These are phyloP conservation scores for Oligophagozyma castellii DNA, from an alignment of 1,139 yeast species.

Conservation along the genomic window DNA sequence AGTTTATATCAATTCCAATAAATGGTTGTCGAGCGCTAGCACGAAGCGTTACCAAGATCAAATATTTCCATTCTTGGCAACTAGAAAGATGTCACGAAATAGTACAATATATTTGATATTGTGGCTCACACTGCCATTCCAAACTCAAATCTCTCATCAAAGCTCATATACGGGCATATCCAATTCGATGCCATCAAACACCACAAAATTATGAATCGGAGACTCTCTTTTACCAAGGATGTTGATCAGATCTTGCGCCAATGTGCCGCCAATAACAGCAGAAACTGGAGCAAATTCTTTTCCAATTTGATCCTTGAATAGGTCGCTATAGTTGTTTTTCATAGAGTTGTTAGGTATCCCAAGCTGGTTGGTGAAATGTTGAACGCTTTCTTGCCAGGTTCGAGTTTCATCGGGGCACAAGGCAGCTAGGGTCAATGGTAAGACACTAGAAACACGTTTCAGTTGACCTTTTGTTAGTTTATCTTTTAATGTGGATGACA, in stretches of 20 bases:
- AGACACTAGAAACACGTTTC: constrained; percentile 42
- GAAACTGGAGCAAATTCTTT: constrained; percentile 76
- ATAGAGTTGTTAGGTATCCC: constrained; percentile 29
- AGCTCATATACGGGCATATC: constrained; percentile 62
- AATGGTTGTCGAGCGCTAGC: too few species aligned
- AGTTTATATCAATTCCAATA: too few species aligned
- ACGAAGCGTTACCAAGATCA: too few species aligned
- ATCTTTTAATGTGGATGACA: constrained; percentile 28
- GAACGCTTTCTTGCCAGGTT: constrained; percentile 23
- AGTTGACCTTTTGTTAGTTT: constrained; percentile 43
- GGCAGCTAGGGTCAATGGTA: constrained; percentile 49
- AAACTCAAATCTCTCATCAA: constrained; percentile 7
- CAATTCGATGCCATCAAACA: constrained; percentile 57
- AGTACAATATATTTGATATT: too few species aligned
- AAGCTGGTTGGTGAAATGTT: constrained; percentile 27
- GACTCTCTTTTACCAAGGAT: constrained; percentile 60
- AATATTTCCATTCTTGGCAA: too few species aligned
- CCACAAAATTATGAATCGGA: constrained; percentile 69
- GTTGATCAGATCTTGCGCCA: constrained; percentile 87
- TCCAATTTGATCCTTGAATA: constrained; percentile 37
- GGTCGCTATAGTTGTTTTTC: constrained; percentile 28
- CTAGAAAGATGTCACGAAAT: too few species aligned
- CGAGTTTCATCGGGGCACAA: constrained; percentile 12
- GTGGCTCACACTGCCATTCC: too few species aligned
- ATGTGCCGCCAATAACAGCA: constrained; percentile 79